Percentiles rank a stretch among this genome's conserved stretches.
These are phyloP conservation scores for Hippophae rhamnoides DNA, from an alignment of 306 rosid genomes.

Conservation along the genomic window DNA sequence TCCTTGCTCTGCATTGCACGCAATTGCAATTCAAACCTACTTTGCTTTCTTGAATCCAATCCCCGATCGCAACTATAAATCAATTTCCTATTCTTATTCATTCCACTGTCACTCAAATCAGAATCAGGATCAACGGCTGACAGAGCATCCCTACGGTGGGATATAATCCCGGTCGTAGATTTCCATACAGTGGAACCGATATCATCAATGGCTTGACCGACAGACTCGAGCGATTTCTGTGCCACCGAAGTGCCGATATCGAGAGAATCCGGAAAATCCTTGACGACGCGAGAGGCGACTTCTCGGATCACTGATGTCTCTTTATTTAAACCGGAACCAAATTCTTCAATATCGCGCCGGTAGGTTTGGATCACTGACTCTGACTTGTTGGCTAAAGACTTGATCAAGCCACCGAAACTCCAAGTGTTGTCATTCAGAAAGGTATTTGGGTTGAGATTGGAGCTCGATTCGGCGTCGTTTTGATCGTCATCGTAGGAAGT, in stretches of 20 bases:
- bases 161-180: slow-evolving; percentile 69
- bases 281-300: slow-evolving; percentile 89
- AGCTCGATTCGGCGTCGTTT: slow-evolving; percentile 4
- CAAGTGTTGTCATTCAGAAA: slow-evolving; percentile 23
- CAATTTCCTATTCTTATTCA: slow-evolving; percentile 12
- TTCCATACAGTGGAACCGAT: slow-evolving; percentile 83
- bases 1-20: slow-evolving; percentile 55
- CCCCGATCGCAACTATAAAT: slow-evolving; percentile 30
- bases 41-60: slow-evolving; percentile 50
- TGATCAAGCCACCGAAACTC: slow-evolving; percentile 74
- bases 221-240: slow-evolving; percentile 87
- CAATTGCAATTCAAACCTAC: slow-evolving; percentile 65
- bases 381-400: slow-evolving; percentile 65
- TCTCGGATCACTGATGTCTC: slow-evolving; percentile 78
- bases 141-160: slow-evolving; percentile 70
- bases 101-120: slow-evolving; percentile 22
- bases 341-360: slow-evolving; percentile 77
- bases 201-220: slow-evolving; percentile 92
- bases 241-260: slow-evolving; percentile 87
- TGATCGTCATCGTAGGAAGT: slow-evolving; percentile 5
- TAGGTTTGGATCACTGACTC: slow-evolving; percentile 61
- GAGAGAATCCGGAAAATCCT: slow-evolving; percentile 59
- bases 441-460: slow-evolving; percentile 1
- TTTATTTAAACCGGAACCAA: slow-evolving; percentile 57
- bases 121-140: slow-evolving; percentile 38